Evolutionary conservation across 2,329 filamentous ascomycete genomes (phyloP), one percentile per base, ranked within the genome.

Genomic region (Xylariaceae sp.): DNA sequence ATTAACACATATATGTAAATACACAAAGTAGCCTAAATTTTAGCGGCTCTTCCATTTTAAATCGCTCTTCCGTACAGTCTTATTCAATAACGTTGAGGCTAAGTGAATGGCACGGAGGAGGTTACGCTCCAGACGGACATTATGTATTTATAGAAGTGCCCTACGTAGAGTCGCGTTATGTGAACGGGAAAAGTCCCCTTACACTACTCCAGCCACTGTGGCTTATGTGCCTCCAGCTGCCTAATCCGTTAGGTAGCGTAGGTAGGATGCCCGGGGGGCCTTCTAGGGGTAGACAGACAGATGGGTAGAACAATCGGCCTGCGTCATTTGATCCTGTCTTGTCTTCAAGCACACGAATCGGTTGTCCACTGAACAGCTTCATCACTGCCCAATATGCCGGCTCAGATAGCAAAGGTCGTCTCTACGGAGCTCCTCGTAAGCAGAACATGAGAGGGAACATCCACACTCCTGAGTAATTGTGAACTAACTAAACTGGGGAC

Each of bases 391-490:
- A 64, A 10, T 15, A 68, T 69, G 67, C 63, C 67, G 6, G 47
- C 35, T 23, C 56, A 53, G 7, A 49, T 62, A 9, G 68, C 68
- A 1, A 68, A 62, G 44, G 58, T 71, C 35, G 62, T 70, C 50
- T 70, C 68, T 9, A 70, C 67, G 6, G 69, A 71, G 54, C 61
- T 68, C 30, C 67, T 71, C 42, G 69, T 71, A 67, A 2, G 68
- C 64, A 10, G 15, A 56, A 47, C 37, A 7, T 18, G 7, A 51
- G 23, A 56, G 45, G 34, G 18, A 23, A 10, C 51, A 39, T 1
- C 34, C 10, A 51, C 35, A 23, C 10, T 15, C 30, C n/a, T 8
- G 15, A 15, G 10, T 45, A 45, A 51, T 45, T 15, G 42, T 10
- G 11, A 23, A 47, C 55, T 57, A 53, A 57, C 48, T 5, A 8